Conservation (phyloP, 1,284 basidiomycete genomes). For the Cerrena zonata region DNA sequence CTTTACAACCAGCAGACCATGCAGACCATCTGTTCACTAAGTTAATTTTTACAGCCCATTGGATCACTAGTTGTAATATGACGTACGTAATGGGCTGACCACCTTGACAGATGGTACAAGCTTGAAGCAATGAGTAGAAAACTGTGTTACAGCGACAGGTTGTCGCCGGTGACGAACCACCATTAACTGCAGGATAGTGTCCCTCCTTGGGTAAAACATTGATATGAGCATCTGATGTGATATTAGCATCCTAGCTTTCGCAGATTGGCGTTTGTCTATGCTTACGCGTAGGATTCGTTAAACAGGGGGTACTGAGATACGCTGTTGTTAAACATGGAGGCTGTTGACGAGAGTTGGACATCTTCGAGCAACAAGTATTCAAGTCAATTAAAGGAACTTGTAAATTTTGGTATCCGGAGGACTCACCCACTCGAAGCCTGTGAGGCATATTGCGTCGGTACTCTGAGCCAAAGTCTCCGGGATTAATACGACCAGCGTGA, state of each 20-base stretch:
- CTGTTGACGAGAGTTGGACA: conserved; percentile 13
- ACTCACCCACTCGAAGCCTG: conserved; percentile 13
- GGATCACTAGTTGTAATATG: background rate
- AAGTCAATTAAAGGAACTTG: background rate
- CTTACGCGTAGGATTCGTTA: background rate
- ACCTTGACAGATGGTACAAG: conserved; percentile 12
- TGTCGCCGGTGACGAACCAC: conserved; percentile 3
- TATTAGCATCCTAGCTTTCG: background rate
- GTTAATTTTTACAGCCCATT: background rate
- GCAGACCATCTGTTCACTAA: conserved; percentile 9
- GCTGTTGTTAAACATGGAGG: conserved; percentile 8
- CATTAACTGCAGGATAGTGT: conserved; percentile 10
- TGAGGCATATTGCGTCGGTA: conserved; percentile 13
- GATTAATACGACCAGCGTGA: background rate
- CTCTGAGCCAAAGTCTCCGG: conserved; percentile 7
- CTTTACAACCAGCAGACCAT: conserved; percentile 13
- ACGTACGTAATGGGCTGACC: conserved; percentile 9
- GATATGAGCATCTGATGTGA: conserved; percentile 11
- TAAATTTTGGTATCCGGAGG: background rate
- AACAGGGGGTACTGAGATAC: background rate
- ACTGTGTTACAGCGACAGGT: conserved; percentile 15
- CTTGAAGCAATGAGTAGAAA: conserved; percentile 12
- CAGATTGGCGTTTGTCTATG: background rate
- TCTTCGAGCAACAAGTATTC: conserved; percentile 3
- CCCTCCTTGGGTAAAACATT: conserved; percentile 9